Percentiles rank a stretch among this genome's conserved stretches.
phyloP scores from a whole-genome alignment of 371 early-diverging fungal genomes.

The Chytridium lagenaria region DNA sequence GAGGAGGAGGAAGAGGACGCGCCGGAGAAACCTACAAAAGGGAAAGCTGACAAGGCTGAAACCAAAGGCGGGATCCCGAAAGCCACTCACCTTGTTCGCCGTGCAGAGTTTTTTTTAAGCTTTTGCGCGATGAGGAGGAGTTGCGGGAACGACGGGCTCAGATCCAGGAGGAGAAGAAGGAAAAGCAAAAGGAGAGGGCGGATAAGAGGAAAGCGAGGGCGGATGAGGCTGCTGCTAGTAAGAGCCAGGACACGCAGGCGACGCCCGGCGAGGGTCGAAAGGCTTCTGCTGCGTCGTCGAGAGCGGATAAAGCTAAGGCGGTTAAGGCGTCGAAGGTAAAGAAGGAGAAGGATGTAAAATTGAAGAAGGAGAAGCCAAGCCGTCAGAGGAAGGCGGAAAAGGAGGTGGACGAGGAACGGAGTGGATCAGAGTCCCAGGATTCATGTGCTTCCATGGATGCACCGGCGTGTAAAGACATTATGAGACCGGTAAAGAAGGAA shows the following conservation, averaged over 20 bases:
- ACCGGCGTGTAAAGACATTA: conserved; percentile 32
- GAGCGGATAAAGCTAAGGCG: too few relatives aligned
- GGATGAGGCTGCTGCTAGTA: conserved; percentile 15
- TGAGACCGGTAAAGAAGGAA: conserved; percentile 64
- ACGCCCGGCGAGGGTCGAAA: conserved; percentile 5
- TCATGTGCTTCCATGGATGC: conserved; percentile 37
- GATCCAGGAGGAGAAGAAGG: conserved; percentile 16
- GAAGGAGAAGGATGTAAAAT: conserved; percentile 1
- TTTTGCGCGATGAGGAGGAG: conserved; percentile 64
- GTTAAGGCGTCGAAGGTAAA: not conserved
- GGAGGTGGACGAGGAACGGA: conserved; percentile 8
- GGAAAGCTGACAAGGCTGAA: not conserved
- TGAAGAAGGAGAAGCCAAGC: not conserved
- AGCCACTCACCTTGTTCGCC: conserved; percentile 81
- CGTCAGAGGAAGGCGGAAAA: not conserved
- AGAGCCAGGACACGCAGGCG: conserved; percentile 12
- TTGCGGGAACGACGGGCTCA: conserved; percentile 13
- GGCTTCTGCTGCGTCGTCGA: conserved; percentile 1
- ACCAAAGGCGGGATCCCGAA: conserved; percentile 66
- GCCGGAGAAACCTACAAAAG: conserved; percentile 33
- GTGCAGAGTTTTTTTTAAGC: conserved; percentile 92
- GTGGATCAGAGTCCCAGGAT: conserved; percentile 19
- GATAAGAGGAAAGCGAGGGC: conserved; percentile 30
- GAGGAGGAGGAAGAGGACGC: conserved; percentile 46
- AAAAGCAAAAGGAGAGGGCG: conserved; percentile 1